phyloP scores from a whole-genome alignment of 2,329 filamentous ascomycete species.

The Verticillium tricorpus region DNA sequence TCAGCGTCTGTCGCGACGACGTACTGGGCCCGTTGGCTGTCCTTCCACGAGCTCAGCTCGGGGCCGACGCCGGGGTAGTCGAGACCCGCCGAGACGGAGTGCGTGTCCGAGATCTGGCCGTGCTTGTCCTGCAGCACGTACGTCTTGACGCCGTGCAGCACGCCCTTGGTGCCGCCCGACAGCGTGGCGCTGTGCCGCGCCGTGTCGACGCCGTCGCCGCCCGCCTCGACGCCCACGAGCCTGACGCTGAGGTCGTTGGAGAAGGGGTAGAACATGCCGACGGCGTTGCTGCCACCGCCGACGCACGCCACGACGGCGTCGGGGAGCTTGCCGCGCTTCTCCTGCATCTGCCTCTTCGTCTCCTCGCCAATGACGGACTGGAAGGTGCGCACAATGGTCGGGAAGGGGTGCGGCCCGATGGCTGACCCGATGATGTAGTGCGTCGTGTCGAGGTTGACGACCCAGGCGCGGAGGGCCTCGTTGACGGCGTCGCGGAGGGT shows the following conservation, averaged over 20 bases:
- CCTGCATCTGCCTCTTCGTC: constrained; percentile 86
- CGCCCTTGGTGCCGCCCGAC: constrained; percentile 80
- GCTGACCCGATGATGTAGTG: constrained; percentile 98
- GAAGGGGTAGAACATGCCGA: constrained; percentile 98
- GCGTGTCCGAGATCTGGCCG: constrained; percentile 91
- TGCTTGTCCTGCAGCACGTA: constrained; percentile 91
- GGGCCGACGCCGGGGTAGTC: constrained; percentile 97
- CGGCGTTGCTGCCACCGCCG: constrained; percentile 89
- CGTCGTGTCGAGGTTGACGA: constrained; percentile 85
- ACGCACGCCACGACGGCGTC: constrained; percentile 97
- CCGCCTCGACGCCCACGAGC: constrained; percentile 90
- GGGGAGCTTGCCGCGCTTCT: constrained; percentile 80
- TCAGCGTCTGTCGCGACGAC: constrained; percentile 87
- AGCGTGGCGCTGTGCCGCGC: constrained; percentile 82
- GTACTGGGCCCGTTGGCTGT: constrained; percentile 79
- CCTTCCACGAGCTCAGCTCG: constrained; percentile 90
- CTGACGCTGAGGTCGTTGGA: constrained; percentile 78
- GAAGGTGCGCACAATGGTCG: constrained; percentile 95
- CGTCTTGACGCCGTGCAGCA: constrained; percentile 91
- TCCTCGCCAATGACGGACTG: constrained; percentile 94
- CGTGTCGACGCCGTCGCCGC: constrained; percentile 88
- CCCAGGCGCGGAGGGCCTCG: constrained; percentile 91
- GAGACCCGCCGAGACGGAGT: constrained; percentile 92
- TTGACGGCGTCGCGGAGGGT: constrained; percentile 88
- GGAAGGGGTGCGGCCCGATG: constrained; percentile 96